Conservation (phyloP, 1,284 basidiomycete genomes). For the Malassezia psittaci region DNA sequence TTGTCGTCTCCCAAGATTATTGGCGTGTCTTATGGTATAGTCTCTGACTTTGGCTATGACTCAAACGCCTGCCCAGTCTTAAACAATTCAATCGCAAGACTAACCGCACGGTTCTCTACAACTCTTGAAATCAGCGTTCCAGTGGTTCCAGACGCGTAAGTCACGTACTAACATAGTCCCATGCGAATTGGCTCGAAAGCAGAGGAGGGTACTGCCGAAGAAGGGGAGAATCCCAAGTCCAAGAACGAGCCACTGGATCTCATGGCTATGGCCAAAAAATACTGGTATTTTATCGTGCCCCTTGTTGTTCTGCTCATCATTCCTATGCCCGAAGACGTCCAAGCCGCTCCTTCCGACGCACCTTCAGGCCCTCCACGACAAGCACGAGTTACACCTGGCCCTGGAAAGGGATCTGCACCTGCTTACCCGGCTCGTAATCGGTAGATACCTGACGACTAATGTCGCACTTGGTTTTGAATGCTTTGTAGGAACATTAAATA, state of each 20-base stretch:
- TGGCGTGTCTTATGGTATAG: conserved; percentile 4
- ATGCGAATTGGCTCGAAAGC: background rate
- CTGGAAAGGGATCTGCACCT: background rate
- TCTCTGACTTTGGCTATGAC: background rate
- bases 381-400: conserved; percentile 1
- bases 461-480: too few species aligned
- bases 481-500: too few species aligned
- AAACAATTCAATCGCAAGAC: background rate
- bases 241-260: conserved; percentile 17
- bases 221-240: conserved; percentile 19
- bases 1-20: background rate
- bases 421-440: too few species aligned
- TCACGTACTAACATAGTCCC: background rate
- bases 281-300: conserved; percentile 33
- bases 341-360: background rate
- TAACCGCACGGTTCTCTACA: background rate
- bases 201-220: conserved; percentile 4
- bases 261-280: conserved; percentile 29
- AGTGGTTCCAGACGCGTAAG: background rate
- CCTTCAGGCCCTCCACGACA: background rate
- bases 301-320: conserved; percentile 24
- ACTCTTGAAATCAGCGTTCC: conserved; percentile 1
- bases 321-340: conserved; percentile 20
- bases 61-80: conserved; percentile 3
- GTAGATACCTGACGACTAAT: too few species aligned